Conservation (phyloP, 768 basidiomycete genomes). For the Mycena rebaudengoi region DNA sequence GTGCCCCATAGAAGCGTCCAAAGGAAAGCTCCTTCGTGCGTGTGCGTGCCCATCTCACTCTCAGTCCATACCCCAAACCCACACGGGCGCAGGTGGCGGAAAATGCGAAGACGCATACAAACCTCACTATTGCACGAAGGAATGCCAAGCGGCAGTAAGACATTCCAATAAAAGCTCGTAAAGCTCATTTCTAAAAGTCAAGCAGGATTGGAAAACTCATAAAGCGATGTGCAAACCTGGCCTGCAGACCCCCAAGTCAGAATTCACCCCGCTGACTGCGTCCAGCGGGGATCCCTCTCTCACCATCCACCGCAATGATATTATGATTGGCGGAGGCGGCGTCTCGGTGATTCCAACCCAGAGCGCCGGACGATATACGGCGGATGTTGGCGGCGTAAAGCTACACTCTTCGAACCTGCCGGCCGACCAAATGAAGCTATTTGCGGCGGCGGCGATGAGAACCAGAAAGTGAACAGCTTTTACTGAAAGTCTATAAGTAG, state of each 20-base stretch:
- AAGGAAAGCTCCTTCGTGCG: conserved; percentile 3
- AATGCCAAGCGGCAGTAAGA: conserved; percentile 9
- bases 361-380: conserved; percentile 3
- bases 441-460: neutral
- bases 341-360: neutral
- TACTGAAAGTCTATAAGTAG: too few relatives aligned
- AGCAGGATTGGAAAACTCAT: conserved; percentile 8
- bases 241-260: neutral
- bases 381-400: conserved; percentile 2
- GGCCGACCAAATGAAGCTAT: neutral
- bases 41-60: neutral
- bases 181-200: neutral
- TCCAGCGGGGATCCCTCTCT: neutral
- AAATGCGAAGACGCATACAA: conserved; percentile 13
- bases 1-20: neutral
- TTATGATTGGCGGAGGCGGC: neutral
- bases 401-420: neutral
- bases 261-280: neutral
- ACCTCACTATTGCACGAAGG: conserved; percentile 10
- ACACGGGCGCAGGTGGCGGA: conserved; percentile 6
- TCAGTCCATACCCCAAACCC: neutral
- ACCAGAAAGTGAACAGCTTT: too few relatives aligned
- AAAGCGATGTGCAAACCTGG: conserved; percentile 6
- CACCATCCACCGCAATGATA: neutral
- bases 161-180: neutral